Conservation (phyloP, 1,139 yeast species). For the Saccharomycopsis phalli region DNA sequence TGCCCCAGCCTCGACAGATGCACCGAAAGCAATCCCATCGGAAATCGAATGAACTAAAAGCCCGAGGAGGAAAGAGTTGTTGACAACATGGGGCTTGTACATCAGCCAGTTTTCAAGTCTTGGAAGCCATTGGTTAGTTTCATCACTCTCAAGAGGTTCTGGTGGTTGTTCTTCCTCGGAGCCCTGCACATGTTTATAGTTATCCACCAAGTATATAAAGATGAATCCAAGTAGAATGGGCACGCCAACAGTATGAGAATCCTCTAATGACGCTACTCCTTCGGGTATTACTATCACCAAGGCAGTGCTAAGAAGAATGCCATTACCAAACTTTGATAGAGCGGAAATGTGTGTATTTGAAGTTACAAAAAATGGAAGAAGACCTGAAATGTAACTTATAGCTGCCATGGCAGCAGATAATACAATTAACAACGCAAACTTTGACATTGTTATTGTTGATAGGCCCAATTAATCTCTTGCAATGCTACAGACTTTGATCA, state of each 20-base stretch:
- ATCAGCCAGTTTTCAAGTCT: conserved; percentile 29
- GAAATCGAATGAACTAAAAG: conserved; percentile 58
- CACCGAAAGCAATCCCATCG: conserved; percentile 71
- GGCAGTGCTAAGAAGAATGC: conserved; percentile 57
- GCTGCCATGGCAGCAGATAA: conserved; percentile 6
- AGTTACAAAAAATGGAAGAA: conserved; percentile 4
- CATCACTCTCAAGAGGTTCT: neutral
- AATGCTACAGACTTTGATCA: too few relatives aligned
- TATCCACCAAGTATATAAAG: conserved; percentile 42
- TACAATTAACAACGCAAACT: neutral
- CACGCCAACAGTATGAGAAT: conserved; percentile 26
- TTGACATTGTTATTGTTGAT: too few relatives aligned
- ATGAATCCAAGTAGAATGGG: conserved; percentile 42
- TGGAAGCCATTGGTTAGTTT: neutral
- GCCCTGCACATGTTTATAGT: neutral
- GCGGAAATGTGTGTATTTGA: neutral
- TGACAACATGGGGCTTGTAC: conserved; percentile 25
- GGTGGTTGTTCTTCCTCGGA: neutral
- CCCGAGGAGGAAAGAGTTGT: conserved; percentile 32
- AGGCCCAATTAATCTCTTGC: too few relatives aligned
- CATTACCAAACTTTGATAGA: conserved; percentile 24
- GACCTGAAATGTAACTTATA: conserved; percentile 8
- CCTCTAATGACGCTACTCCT: conserved; percentile 43
- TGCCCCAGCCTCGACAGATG: conserved; percentile 42
- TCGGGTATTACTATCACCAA: conserved; percentile 63